Evolutionary conservation across 805 yeast genomes (phyloP), one percentile per base, ranked within the genome.

Genomic region (Barnettozyma californica): DNA sequence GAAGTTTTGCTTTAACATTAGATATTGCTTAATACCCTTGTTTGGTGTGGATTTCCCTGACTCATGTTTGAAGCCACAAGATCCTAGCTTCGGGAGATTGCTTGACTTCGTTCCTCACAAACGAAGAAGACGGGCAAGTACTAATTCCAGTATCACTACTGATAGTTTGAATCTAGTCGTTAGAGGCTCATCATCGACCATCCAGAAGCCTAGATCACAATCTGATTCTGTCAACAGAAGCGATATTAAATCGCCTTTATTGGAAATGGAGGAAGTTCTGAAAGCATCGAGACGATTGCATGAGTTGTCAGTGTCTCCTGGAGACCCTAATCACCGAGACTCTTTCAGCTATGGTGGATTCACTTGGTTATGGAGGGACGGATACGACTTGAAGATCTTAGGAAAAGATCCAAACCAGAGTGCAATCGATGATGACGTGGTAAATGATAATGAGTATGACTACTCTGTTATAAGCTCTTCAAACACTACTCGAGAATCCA

Each of bases 21-120:
- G 97, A 49, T 85, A 71, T 62, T 79, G 86, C 19, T 68, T 90
- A 54, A 76, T 88, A 25, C 96, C 97, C 2, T 55, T 90, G 8
- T 90, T 90, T 67, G 97, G 97, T 3, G 65, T 68, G 1, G 75
- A 69, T 25, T 90, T 90, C 63, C 70, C 71, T 4, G 49, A 52
- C 19, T 59, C 61, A 38, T 70, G 75, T 50, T 46, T 60, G 27
- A 53, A 44, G 21, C 64, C 64, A 9, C 44, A 38, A 14, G 56
- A 56, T 41, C 44, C 33, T 7, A 60, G 56, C 41, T 61, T 52
- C 40, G 62, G 62, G 9, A 56, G 51, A 37, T 49, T 61, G 13
- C 49, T 56, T 26, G 62, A 59, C 36, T 31, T 41, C n/a, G 9
- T 39, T 4, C 26, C 47, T 13, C 19, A 16, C 29, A 45, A 36